Evolutionary conservation across 2,329 filamentous ascomycete genomes (phyloP).

Genomic region (Fulvia fulva): DNA sequence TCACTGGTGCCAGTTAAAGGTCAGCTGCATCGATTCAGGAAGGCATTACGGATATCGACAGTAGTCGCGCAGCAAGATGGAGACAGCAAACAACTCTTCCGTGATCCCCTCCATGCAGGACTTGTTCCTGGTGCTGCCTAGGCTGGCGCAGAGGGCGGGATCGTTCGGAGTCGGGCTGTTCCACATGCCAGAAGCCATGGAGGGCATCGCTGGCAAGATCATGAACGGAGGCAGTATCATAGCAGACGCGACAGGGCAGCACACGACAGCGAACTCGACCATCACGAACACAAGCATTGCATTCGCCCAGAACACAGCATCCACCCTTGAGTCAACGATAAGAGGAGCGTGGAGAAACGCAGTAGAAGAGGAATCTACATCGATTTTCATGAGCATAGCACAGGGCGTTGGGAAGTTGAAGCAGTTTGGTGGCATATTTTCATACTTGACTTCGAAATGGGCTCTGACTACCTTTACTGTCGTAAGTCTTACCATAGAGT

Average conservation of each 20-base stretch:
- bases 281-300: constrained; percentile 37
- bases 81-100: constrained; percentile 15
- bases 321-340: constrained; percentile 28
- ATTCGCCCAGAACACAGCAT: constrained; percentile 43
- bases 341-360: constrained; percentile 25
- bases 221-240: constrained; percentile 57
- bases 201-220: constrained; percentile 47
- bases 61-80: constrained; percentile 7
- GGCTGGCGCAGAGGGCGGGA: constrained; percentile 65
- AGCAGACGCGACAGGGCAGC: constrained; percentile 53
- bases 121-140: constrained; percentile 64
- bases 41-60: neutral
- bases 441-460: constrained; percentile 89
- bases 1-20: too few relatives aligned
- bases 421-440: constrained; percentile 80
- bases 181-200: constrained; percentile 56
- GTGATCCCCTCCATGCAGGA: constrained; percentile 59
- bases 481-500: constrained; percentile 39
- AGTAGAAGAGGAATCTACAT: constrained; percentile 23
- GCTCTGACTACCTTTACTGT: constrained; percentile 81
- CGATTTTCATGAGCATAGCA: constrained; percentile 26
- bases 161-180: constrained; percentile 51
- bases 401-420: constrained; percentile 35
- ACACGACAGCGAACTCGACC: constrained; percentile 38
- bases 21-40: neutral